phyloP scores from a whole-genome alignment of 2,329 filamentous ascomycete species.

The Penicillium sp. region DNA sequence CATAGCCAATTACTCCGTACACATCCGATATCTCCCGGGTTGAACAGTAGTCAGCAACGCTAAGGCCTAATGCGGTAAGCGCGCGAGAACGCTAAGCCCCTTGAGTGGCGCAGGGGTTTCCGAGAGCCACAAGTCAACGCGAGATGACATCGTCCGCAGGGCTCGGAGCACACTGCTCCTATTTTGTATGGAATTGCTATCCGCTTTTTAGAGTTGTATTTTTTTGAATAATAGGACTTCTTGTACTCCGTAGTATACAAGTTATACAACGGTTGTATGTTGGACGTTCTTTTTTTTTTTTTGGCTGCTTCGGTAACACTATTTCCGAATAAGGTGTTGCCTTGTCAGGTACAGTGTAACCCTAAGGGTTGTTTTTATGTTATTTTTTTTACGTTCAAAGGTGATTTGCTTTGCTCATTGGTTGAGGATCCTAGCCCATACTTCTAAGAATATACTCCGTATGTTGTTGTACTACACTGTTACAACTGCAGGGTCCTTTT shows the following conservation, averaged over 20 bases:
- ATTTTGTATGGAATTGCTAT: not conserved
- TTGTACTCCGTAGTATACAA: not conserved
- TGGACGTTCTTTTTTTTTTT: not conserved
- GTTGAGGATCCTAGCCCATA: not conserved
- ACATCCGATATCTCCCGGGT: slow-evolving; percentile 8
- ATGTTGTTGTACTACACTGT: not conserved
- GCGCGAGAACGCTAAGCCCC: slow-evolving; percentile 14
- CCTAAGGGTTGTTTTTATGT: not conserved
- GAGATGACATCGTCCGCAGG: slow-evolving; percentile 23
- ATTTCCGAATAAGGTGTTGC: not conserved
- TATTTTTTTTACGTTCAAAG: not conserved
- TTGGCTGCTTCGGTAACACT: not conserved
- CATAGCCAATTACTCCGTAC: not conserved
- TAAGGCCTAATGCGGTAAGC: not conserved
- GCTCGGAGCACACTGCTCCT: slow-evolving; percentile 27
- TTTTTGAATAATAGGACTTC: not conserved
- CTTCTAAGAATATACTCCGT: not conserved
- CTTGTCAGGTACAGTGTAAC: slow-evolving; percentile 10
- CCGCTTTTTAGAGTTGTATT: not conserved
- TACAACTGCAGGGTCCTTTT: not conserved
- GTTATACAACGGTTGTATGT: not conserved
- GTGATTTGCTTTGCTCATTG: not conserved
- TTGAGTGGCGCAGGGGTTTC: slow-evolving; percentile 20
- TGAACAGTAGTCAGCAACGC: slow-evolving; percentile 25
- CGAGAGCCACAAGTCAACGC: slow-evolving; percentile 18